Conservation (phyloP, 2,329 filamentous ascomycete species). For the Simplicillium sp. region DNA sequence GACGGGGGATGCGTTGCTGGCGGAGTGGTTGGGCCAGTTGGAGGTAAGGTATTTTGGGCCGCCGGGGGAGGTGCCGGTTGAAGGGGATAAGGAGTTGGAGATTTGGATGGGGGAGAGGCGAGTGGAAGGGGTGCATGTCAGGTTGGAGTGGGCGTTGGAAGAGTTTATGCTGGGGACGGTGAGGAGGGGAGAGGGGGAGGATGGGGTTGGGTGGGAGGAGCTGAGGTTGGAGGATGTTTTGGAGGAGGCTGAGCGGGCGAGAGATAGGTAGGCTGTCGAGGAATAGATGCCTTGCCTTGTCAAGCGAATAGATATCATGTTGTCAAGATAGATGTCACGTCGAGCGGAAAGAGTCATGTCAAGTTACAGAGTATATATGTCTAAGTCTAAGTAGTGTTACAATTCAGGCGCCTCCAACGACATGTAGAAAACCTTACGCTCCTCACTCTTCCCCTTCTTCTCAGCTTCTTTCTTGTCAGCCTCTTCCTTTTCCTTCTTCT, state of each 20-base stretch:
- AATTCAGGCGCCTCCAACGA: slow-evolving; percentile 19
- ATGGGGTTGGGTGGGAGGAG: slow-evolving; percentile 11
- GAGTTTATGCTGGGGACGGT: slow-evolving; percentile 48
- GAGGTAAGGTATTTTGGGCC: slow-evolving; percentile 58
- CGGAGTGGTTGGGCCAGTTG: slow-evolving; percentile 60
- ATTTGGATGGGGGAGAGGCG: slow-evolving; percentile 18
- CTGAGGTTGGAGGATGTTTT: too few species aligned
- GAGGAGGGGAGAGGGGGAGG: slow-evolving; percentile 27
- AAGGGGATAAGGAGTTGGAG: slow-evolving; percentile 12
- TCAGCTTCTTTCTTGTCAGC: slow-evolving; percentile 6
- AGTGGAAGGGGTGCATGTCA: slow-evolving; percentile 24
- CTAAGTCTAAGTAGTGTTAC: too few species aligned
- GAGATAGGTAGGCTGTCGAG: too few species aligned
- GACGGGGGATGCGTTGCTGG: slow-evolving; percentile 68
- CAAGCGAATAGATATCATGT: too few species aligned
- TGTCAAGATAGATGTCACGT: too few species aligned
- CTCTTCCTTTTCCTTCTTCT: slow-evolving; percentile 9
- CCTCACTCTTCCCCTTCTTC: slow-evolving; percentile 11
- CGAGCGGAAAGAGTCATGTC: too few species aligned
- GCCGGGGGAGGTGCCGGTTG: slow-evolving; percentile 24
- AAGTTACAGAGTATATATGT: too few species aligned
- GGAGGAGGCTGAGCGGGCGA: too few species aligned
- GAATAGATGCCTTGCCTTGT: too few species aligned
- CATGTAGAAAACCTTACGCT: slow-evolving; percentile 21
- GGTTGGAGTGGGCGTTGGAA: slow-evolving; percentile 30